These are phyloP conservation scores for Globisporangium irregulare DNA, from an alignment of 352 stramenopile species.

Conservation along the genomic window DNA sequence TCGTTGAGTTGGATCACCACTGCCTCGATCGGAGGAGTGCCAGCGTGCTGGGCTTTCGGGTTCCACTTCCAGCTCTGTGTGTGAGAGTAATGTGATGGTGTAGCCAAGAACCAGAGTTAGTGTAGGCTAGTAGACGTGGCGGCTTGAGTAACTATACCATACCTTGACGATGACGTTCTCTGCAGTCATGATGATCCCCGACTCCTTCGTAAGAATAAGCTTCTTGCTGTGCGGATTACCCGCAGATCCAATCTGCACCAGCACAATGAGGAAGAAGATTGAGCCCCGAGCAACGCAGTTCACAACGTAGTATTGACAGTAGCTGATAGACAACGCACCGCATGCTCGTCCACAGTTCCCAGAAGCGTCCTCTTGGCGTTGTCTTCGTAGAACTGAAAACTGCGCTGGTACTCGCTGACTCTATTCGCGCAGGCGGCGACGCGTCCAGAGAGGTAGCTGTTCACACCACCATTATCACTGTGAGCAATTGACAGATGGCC, in stretches of 20 bases:
- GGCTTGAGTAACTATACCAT: neutral
- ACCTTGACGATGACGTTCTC: slow-evolving; percentile 58
- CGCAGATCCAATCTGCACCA: slow-evolving; percentile 48
- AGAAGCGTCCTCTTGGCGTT: slow-evolving; percentile 54
- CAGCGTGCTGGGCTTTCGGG: slow-evolving; percentile 58
- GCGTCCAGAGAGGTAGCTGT: slow-evolving; percentile 59
- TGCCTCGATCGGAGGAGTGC: slow-evolving; percentile 46
- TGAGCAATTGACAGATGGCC: neutral
- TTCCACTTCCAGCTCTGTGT: slow-evolving; percentile 63
- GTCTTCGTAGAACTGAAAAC: slow-evolving; percentile 71
- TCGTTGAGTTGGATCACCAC: slow-evolving; percentile 77
- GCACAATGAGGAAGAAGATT: neutral
- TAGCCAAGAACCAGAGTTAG: neutral
- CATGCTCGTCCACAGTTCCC: slow-evolving; percentile 65
- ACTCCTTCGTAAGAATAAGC: slow-evolving; percentile 66
- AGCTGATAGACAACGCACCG: slow-evolving; percentile 26
- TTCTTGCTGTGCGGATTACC: slow-evolving; percentile 49
- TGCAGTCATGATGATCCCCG: slow-evolving; percentile 50
- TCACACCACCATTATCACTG: neutral
- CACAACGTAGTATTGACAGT: no score
- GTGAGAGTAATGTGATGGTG: neutral
- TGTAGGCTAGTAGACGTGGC: neutral
- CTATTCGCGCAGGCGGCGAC: slow-evolving; percentile 72
- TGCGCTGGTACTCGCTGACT: slow-evolving; percentile 60
- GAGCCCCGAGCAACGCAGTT: neutral